Evolutionary conservation across 2,329 filamentous ascomycete genomes (phyloP).

Genomic region (Leptosphaerulina australis): DNA sequence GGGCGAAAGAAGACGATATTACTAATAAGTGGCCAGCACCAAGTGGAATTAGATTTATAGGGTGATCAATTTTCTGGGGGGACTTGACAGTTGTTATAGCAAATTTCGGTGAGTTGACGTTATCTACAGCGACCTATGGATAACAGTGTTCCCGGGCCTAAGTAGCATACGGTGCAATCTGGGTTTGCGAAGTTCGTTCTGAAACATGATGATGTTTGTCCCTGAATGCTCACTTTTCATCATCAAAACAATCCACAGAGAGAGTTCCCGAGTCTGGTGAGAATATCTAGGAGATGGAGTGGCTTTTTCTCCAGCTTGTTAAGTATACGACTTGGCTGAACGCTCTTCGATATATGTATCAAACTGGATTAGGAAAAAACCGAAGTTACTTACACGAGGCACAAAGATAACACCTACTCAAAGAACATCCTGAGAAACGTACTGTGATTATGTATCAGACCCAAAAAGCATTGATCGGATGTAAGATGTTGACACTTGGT

Average conservation of each 20-base stretch:
- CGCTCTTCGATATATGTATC: too few relatives aligned
- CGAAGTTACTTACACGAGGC: too few relatives aligned
- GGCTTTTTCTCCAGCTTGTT: too few relatives aligned
- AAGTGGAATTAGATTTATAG: conserved; percentile 13
- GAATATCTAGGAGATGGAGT: neutral
- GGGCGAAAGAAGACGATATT: neutral
- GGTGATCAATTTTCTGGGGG: neutral
- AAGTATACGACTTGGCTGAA: too few relatives aligned
- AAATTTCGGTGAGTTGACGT: neutral
- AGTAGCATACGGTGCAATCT: conserved; percentile 1
- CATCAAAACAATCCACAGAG: neutral
- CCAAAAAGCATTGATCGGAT: neutral
- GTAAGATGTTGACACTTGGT: neutral
- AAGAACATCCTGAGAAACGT: neutral
- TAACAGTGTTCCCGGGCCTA: conserved; percentile 6
- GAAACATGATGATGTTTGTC: conserved; percentile 8
- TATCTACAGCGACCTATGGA: neutral
- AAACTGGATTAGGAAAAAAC: too few relatives aligned
- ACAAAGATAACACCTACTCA: neutral
- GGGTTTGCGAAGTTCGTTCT: conserved; percentile 6
- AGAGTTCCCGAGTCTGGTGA: neutral
- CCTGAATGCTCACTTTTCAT: neutral
- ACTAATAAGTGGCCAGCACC: conserved; percentile 20
- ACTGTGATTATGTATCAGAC: neutral
- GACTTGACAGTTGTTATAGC: conserved; percentile 1